These are phyloP conservation scores for Sarocladium kiliense DNA, from an alignment of 2,329 filamentous ascomycete species.

Conservation along the genomic window DNA sequence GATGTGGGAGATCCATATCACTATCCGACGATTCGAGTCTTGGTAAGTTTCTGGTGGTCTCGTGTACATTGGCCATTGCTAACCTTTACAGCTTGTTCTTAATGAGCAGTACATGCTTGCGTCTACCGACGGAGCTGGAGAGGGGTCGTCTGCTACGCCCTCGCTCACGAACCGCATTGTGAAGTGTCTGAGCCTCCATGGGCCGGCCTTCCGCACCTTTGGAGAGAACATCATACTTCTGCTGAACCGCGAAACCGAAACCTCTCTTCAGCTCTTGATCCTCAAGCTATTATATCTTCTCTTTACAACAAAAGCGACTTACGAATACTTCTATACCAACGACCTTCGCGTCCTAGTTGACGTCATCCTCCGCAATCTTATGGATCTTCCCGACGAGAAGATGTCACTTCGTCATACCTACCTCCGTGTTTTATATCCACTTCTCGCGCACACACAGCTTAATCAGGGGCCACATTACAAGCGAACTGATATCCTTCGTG, in stretches of 20 bases:
- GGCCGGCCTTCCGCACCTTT: constrained; percentile 83
- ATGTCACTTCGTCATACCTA: constrained; percentile 83
- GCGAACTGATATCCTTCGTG: constrained; percentile 71
- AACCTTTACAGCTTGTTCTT: constrained; percentile 65
- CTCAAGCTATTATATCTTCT: constrained; percentile 92
- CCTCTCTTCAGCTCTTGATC: constrained; percentile 90
- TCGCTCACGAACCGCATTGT: constrained; percentile 87
- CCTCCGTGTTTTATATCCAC: constrained; percentile 82
- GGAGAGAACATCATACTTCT: constrained; percentile 96
- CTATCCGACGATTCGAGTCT: constrained; percentile 86
- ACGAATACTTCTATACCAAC: constrained; percentile 99
- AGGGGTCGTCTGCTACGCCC: constrained; percentile 30
- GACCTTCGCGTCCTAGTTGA: constrained; percentile 91
- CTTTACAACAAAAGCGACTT: constrained; percentile 85
- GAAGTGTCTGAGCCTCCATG: constrained; percentile 79
- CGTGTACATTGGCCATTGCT: constrained; percentile 10
- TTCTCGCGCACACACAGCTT: constrained; percentile 88
- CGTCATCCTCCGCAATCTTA: constrained; percentile 93
- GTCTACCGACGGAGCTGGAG: constrained; percentile 46
- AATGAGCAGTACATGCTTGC: constrained; percentile 98
- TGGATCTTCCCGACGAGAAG: constrained; percentile 85
- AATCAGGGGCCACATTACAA: constrained; percentile 87
- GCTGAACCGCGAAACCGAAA: constrained; percentile 91
- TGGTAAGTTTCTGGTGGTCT: constrained; percentile 53
- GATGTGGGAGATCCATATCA: constrained; percentile 92